phyloP scores from a whole-genome alignment of 228 moss, liverwort and hornwort species.

The Sphagnum magellanicum region DNA sequence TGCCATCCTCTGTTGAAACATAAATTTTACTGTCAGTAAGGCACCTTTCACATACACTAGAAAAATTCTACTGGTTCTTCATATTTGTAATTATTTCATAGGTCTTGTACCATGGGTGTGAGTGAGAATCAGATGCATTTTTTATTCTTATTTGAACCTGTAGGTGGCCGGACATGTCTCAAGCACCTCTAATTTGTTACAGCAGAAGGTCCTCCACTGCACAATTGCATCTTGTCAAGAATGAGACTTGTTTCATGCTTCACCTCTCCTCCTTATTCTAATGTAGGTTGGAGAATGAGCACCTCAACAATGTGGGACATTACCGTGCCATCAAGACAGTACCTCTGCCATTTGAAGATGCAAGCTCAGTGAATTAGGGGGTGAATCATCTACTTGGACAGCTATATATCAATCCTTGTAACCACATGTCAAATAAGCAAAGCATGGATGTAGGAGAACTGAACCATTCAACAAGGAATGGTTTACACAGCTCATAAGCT shows the following conservation, averaged over 20 bases:
- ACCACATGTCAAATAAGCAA: not conserved
- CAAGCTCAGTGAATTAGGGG: conserved; percentile 1
- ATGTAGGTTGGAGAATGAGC: conserved; percentile 13
- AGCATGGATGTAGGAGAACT: not conserved
- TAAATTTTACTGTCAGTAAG: no score
- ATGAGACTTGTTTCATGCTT: not conserved
- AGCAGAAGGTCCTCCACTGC: not conserved
- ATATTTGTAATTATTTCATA: not conserved
- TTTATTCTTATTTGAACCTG: not conserved
- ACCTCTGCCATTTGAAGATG: conserved; percentile 6
- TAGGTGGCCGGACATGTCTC: not conserved
- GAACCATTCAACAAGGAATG: no score
- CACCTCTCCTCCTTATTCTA: not conserved
- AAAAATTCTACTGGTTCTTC: no score
- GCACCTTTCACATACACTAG: no score
- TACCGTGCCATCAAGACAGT: conserved; percentile 11
- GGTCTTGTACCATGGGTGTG: not conserved
- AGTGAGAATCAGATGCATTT: not conserved
- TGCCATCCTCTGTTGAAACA: no score
- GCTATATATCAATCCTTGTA: not conserved
- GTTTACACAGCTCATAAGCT: no score
- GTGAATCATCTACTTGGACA: not conserved
- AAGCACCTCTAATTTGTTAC: not conserved
- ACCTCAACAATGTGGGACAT: conserved; percentile 14
- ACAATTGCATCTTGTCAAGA: not conserved